Evolutionary conservation across 2,329 filamentous ascomycete genomes (phyloP), one percentile per base, ranked within the genome.

Genomic region (Ceratocystis huliohia): DNA sequence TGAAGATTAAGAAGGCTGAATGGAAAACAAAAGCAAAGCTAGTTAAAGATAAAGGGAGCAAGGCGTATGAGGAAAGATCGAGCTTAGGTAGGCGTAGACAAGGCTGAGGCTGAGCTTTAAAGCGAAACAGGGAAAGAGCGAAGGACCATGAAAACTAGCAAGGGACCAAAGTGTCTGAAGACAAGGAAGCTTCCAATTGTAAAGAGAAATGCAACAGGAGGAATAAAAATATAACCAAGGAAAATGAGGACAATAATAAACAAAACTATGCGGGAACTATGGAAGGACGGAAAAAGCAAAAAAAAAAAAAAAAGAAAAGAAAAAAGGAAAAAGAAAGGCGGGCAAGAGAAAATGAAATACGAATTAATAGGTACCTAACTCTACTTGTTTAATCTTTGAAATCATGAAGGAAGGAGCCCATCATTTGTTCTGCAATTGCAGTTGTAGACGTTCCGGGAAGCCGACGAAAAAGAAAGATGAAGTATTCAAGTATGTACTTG

Each of bases 31-130:
- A 8, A 30, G 45, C 3, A 41, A 41, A 41, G 10, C 37, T 13
- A 41, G 10, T 13, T 2, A 15, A 41, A 30, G 44, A 22, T 6
- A 3, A 17, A 13, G 30, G 45, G 33, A 15, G 22, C 20, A 8
- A 28, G 22, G 25, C 20, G 8, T 7, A 48, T 48, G 1, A n/a
- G 20, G 17, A 48, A n/a, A 48, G 17, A 20, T 48, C 5, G 37
- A 44, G 50, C 41, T 37, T 33, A 59, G 63, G 28, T n/a, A 22
- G 25, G 2, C 28, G 28, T 33, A 10, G 17, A 53, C 28, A 50
- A 50, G 56, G 56, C 56, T 59, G 56, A 33, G 20, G 56, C 28
- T 57, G 53, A 59, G 56, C 15, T 25, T 28, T 5, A 59, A 57
- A 25, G 7, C 7, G 25, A 44, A 33, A 28, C 22, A 25, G 56